Evolutionary conservation across 108 stramenopile genomes (phyloP).

Genomic region (Skeletonema menzelii): DNA sequence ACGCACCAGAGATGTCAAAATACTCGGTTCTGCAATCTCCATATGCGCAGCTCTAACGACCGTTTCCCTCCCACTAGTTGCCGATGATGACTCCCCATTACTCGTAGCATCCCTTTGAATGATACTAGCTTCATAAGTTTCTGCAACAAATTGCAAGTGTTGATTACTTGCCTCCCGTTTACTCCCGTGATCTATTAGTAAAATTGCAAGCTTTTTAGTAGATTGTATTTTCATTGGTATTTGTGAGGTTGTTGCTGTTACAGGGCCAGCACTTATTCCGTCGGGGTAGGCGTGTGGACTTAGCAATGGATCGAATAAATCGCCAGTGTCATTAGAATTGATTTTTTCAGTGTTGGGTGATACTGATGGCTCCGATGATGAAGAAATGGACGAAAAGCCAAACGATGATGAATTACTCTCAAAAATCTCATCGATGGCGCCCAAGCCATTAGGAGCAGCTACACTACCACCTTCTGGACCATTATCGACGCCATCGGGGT

Average conservation of each 20-base stretch:
- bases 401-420: background rate
- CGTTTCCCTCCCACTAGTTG: background rate
- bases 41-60: constrained; percentile 88
- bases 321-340: background rate
- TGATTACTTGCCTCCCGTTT: constrained; percentile 62
- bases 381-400: background rate
- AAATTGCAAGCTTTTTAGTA: constrained; percentile 53
- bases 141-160: constrained; percentile 63
- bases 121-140: constrained; percentile 56
- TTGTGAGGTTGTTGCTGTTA: background rate
- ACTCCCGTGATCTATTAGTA: constrained; percentile 90
- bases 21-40: constrained; percentile 89
- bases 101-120: constrained; percentile 9
- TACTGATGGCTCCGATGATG: background rate
- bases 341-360: background rate
- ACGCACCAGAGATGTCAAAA: constrained; percentile 70
- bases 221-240: background rate
- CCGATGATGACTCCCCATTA: too few species aligned
- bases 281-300: constrained; percentile 80
- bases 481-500: background rate
- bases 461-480: background rate
- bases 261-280: constrained; percentile 45
- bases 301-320: constrained; percentile 73
- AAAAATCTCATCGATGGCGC: background rate
- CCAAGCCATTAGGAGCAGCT: background rate